Base-by-base conservation (phyloP, 1,139 yeast genomes). In the Nadsonia commutata region DNA sequence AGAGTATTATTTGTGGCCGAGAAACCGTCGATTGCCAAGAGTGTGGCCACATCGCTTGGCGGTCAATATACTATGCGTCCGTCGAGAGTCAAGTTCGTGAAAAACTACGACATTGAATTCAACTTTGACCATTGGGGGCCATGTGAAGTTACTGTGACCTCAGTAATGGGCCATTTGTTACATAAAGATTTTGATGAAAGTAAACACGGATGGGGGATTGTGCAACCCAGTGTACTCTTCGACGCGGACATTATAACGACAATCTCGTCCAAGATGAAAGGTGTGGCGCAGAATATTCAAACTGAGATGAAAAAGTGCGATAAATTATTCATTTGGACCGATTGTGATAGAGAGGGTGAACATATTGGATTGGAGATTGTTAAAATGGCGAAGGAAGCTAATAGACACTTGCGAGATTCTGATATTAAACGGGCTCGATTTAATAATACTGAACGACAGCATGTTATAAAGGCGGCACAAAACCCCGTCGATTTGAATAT, bases 281-380 rank as follows among this genome's bases (percentile, higher is more conserved):
- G 70, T 20, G 74, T 85, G 19, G 79, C 79, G 17, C 65, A 68
- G n/a, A 90, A 90, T 56, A 84, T 93, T 41, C 61, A 71, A 36
- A 61, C 61, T 3, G 88, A 86, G 56, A 84, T 90, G 2, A 58
- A 78, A 36, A 56, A 53, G 23, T 74, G 83, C 3, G 71, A 76
- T 42, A 66, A 67, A 41, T 64, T 93, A 49, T 83, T 84, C 81
- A 85, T 93, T 8, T 93, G 98, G 98, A 93, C 98, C 1, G 99
- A 93, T 69, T 90, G 97, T 63, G 99, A 93, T 67, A 69, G 98
- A 38, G 99, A 93, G 57, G 99, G 99, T 1, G 99, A 93, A 60
- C 81, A 80, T 57, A 93, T 93, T 48, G 99, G 98, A 0, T 77
- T 74, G 67, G 97, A 90, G 56, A 75, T 93, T 20, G 69, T 73